A percentile compares a stretch with the other conserved stretches of the same genome.
Evolutionary conservation across 2,329 filamentous ascomycete genomes (phyloP).

Genomic region (Parastagonospora avenae): DNA sequence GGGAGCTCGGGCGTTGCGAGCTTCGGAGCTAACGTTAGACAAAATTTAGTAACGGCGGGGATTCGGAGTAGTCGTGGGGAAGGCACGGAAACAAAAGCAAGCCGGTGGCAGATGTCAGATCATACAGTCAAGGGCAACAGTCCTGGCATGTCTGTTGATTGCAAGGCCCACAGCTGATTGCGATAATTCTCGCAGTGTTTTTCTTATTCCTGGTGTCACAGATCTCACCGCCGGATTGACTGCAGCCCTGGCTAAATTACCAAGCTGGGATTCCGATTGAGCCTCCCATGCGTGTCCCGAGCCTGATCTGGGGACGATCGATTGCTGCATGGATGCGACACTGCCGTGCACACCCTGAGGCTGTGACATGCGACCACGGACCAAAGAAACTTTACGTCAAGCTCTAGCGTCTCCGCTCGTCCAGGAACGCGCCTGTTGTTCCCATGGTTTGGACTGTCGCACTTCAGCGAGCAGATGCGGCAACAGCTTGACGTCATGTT

Average conservation of each 20-base stretch:
- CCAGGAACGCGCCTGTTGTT: conserved; percentile 11
- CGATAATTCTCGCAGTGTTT: conserved; percentile 1
- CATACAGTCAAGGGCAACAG: conserved; percentile 1
- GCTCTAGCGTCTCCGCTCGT: conserved; percentile 21
- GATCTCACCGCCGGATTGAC: conserved; percentile 18
- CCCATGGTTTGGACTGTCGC: neutral
- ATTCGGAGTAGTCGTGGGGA: conserved; percentile 40
- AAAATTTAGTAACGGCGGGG: conserved; percentile 25
- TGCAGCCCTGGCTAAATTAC: conserved; percentile 10
- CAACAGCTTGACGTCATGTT: neutral
- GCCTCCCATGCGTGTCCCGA: conserved; percentile 15
- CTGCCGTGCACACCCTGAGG: conserved; percentile 21
- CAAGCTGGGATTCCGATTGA: conserved; percentile 7
- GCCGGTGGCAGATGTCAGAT: conserved; percentile 2
- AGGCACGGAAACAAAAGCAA: conserved; percentile 18
- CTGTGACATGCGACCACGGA: conserved; percentile 15
- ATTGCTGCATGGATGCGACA: conserved; percentile 10
- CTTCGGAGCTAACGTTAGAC: conserved; percentile 28
- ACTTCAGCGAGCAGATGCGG: neutral
- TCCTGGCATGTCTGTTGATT: no score
- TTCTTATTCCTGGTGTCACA: conserved; percentile 10
- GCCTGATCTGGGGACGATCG: conserved; percentile 17
- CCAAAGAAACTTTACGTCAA: conserved; percentile 22
- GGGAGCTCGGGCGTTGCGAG: conserved; percentile 30
- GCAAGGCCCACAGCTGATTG: conserved; percentile 1